These are phyloP conservation scores for Cladosporium phlei DNA, from an alignment of 2,329 filamentous ascomycete genomes.

Conservation along the genomic window DNA sequence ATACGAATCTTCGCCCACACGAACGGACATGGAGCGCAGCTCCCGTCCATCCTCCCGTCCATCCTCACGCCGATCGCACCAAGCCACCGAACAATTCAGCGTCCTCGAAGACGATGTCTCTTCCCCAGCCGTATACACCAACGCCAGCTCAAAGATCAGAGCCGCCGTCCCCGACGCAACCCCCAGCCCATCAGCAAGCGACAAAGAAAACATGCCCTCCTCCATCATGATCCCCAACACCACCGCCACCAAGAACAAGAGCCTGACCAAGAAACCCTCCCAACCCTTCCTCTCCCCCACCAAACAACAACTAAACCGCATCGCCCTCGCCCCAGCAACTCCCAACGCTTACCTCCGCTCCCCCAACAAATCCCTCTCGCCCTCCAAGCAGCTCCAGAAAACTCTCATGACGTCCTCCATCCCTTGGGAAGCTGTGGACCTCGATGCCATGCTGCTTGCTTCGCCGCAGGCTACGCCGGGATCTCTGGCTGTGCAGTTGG, in stretches of 20 bases:
- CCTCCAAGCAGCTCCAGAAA: slow-evolving; percentile 45
- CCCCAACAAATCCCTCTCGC: slow-evolving; percentile 25
- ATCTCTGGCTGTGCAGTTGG: slow-evolving; percentile 22
- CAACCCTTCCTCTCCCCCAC: slow-evolving; percentile 22
- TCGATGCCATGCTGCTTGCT: slow-evolving; percentile 64
- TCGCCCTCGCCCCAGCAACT: slow-evolving; percentile 41
- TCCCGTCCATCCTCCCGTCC: slow-evolving; percentile 16
- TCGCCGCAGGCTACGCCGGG: slow-evolving; percentile 34
- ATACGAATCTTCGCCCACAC: slow-evolving; percentile 32
- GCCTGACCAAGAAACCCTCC: too few species aligned
- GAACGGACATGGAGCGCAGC: slow-evolving; percentile 13
- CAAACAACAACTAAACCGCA: slow-evolving; percentile 33
- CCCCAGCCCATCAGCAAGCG: slow-evolving; percentile 31
- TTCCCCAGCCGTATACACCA: slow-evolving; percentile 1
- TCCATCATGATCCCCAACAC: slow-evolving; percentile 25
- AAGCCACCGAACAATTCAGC: slow-evolving; percentile 14
- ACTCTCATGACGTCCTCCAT: slow-evolving; percentile 48
- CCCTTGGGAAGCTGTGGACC: slow-evolving; percentile 69
- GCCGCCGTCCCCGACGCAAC: slow-evolving; percentile 43
- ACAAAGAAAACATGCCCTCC: slow-evolving; percentile 35
- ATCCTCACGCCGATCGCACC: slow-evolving; percentile 20
- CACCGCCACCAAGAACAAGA: slow-evolving; percentile 30
- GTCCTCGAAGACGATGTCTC: slow-evolving; percentile 10
- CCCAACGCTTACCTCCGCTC: slow-evolving; percentile 30
- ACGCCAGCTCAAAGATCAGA: not conserved